A percentile compares a stretch with the other conserved stretches of the same genome.
Conservation (phyloP, 495 filamentous ascomycete species). For the Aspergillus affinis region DNA sequence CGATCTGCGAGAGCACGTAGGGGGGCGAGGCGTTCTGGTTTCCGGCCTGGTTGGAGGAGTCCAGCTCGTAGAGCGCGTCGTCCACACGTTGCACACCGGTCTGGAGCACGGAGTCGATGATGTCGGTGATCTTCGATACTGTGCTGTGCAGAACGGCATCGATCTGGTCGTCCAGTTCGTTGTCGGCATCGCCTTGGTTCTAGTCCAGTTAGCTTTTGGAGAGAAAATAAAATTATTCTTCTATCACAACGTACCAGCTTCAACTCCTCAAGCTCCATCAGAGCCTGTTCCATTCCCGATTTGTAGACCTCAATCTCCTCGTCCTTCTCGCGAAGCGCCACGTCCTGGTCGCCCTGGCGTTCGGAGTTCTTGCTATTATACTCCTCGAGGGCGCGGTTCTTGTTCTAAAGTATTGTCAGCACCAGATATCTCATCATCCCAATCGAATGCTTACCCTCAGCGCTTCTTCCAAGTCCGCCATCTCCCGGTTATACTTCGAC, state of each 20-base stretch:
- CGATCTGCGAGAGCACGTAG: slow-evolving; percentile 93
- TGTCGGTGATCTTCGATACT: slow-evolving; percentile 90
- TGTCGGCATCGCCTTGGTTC: slow-evolving; percentile 72
- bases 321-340: slow-evolving; percentile 84
- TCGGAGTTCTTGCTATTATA: slow-evolving; percentile 72
- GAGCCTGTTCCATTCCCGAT: slow-evolving; percentile 91
- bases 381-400: slow-evolving; percentile 87
- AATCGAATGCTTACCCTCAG: slow-evolving; percentile 54
- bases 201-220: slow-evolving; percentile 15
- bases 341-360: slow-evolving; percentile 80
- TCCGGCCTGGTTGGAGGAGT: slow-evolving; percentile 96
- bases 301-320: slow-evolving; percentile 97
- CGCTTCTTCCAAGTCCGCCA: slow-evolving; percentile 92
- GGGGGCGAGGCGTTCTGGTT: slow-evolving; percentile 97
- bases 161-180: slow-evolving; percentile 84
- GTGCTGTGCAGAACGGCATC: slow-evolving; percentile 82
- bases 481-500: slow-evolving; percentile 92
- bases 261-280: slow-evolving; percentile 87
- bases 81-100: slow-evolving; percentile 92
- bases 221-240: background rate
- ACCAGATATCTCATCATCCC: slow-evolving; percentile 18
- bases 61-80: slow-evolving; percentile 93
- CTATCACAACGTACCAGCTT: slow-evolving; percentile 46
- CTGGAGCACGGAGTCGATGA: slow-evolving; percentile 95
- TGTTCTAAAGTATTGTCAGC: slow-evolving; percentile 48